Evolutionary conservation across 495 filamentous ascomycete species (phyloP).

Genomic region (Hyphodiscus hymeniophilus): DNA sequence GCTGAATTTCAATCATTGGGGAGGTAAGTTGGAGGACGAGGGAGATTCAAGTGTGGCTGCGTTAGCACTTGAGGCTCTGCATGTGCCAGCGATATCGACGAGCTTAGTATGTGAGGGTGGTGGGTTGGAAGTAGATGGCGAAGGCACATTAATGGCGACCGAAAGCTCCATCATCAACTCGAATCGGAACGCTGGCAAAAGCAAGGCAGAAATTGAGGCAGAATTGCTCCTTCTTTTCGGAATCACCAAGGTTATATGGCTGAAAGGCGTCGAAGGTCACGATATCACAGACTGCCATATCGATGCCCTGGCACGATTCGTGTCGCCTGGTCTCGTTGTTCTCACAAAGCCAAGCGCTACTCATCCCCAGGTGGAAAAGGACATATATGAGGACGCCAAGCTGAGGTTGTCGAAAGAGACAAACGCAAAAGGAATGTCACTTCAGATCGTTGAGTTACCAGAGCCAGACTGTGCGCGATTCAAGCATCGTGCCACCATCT

Average conservation of each 20-base stretch:
- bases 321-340: not conserved
- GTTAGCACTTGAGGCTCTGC: not conserved
- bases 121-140: not conserved
- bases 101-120: not conserved
- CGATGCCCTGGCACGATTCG: not conserved
- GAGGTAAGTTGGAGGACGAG: not conserved
- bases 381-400: not conserved
- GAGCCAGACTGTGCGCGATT: not conserved
- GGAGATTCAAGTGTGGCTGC: not conserved
- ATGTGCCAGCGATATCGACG: not conserved
- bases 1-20: not conserved
- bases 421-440: not conserved
- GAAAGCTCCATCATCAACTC: not conserved
- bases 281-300: not conserved
- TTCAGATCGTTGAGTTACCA: not conserved
- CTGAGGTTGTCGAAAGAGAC: not conserved
- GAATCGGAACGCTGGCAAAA: not conserved
- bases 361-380: not conserved
- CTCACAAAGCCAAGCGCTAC: not conserved
- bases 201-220: not conserved
- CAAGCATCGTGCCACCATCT: not conserved
- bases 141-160: not conserved
- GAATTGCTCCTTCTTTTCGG: not conserved
- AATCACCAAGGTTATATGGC: not conserved
- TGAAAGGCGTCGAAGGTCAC: not conserved